Percentiles rank a stretch among this genome's conserved stretches.
Evolutionary conservation across 805 yeast genomes (phyloP).

Genomic region (Myxozyma monticola): DNA sequence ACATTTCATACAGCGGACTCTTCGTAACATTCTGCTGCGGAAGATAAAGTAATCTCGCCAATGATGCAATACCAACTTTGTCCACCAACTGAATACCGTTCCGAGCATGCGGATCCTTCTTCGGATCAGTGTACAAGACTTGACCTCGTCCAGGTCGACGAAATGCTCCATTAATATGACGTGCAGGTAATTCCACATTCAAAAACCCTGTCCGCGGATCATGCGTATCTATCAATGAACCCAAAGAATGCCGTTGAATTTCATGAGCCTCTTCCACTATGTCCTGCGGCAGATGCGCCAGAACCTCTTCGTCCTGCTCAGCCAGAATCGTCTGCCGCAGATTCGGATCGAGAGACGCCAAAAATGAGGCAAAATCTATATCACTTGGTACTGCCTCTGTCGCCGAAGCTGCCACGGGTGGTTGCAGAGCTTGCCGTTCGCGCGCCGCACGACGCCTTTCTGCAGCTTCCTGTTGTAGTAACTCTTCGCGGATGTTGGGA

Average conservation of each 20-base stretch:
- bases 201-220: conserved; percentile 10
- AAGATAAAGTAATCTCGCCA: conserved; percentile 67
- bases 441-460: conserved; percentile 32
- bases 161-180: not conserved
- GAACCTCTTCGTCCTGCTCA: conserved; percentile 38
- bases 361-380: conserved; percentile 36
- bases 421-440: conserved; percentile 25
- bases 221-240: no score
- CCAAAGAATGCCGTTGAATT: conserved; percentile 29
- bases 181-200: conserved; percentile 8
- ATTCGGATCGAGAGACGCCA: conserved; percentile 39
- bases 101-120: conserved; percentile 43
- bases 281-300: conserved; percentile 36
- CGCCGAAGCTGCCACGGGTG: not conserved
- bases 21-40: conserved; percentile 64
- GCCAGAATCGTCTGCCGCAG: conserved; percentile 37
- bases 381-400: conserved; percentile 19
- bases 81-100: conserved; percentile 69
- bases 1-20: conserved; percentile 62
- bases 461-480: conserved; percentile 36
- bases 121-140: conserved; percentile 30
- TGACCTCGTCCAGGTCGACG: conserved; percentile 17
- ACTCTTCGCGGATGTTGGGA: conserved; percentile 50
- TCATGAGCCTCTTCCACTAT: conserved; percentile 39
- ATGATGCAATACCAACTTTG: conserved; percentile 68